Evolutionary conservation across 2,329 filamentous ascomycete genomes (phyloP), one percentile per base, ranked within the genome.

Genomic region (Fusarium anguioides): DNA sequence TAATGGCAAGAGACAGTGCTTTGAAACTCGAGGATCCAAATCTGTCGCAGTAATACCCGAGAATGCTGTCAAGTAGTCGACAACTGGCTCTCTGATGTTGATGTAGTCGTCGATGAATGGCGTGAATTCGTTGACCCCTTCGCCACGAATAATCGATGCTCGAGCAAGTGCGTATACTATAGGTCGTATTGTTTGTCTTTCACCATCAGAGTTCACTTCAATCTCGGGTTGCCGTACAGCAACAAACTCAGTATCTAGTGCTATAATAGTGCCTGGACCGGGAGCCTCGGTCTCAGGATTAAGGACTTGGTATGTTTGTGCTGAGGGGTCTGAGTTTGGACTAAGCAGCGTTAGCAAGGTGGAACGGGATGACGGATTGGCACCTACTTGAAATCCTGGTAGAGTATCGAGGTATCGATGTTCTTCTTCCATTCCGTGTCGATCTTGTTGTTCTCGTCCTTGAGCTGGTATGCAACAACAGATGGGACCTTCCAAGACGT

Each of bases 51-150:
- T 91, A 70, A 99, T 97, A 39, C 96, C 96, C 0, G 95, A 98
- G 81, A 93, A 98, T 41, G 91, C 90, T 0, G 96, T 99, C 35
- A 99, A 84, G 75, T 98, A 97, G 80, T 99, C 96, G 59, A 98
- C 92, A 23, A 99, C 93, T 1, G 91, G 90, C 75, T 98, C 96
- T 61, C 90, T 90, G 72, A 96, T 95, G 29, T 89, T 89, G 64
- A 99, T 97, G 77, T 99, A 99, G 79, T 99, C 96, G 75, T 99
- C 96, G 66, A 99, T 96, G 75, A 98, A 98, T 0, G 96, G 93
- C 1, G 90, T 78, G 1, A 94, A 94, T 76, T 96, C 93, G 36
- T 91, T 82, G 66, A 90, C 85, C 20, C 94, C 95, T 49, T 87
- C 81, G 1, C 94, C 94, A 23, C 96, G 88, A 14, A 98, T 86